Conservation (phyloP, 2,329 filamentous ascomycete species). For the Eutypella sp. region DNA sequence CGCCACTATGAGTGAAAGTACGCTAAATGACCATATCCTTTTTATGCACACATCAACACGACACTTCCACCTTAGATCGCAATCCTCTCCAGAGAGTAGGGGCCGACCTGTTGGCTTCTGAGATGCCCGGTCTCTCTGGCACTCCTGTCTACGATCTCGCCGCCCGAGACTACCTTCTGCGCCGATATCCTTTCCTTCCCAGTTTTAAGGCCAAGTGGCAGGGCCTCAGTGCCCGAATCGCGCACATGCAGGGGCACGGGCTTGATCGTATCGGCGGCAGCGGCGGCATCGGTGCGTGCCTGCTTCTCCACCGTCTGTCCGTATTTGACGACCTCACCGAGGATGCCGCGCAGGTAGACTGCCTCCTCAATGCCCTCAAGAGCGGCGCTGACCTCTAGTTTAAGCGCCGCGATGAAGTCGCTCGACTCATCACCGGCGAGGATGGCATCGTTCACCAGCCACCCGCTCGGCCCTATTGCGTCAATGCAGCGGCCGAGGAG, state of each 20-base stretch:
- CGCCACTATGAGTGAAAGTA: too few species aligned
- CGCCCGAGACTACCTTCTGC: slow-evolving; percentile 60
- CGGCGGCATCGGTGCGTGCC: slow-evolving; percentile 7
- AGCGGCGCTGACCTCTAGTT: slow-evolving; percentile 64
- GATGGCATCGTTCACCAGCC: slow-evolving; percentile 60
- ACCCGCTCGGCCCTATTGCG: slow-evolving; percentile 68
- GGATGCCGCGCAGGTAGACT: slow-evolving; percentile 56
- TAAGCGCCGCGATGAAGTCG: slow-evolving; percentile 61
- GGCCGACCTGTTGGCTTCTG: slow-evolving; percentile 72
- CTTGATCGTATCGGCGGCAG: slow-evolving; percentile 32
- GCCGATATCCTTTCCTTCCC: slow-evolving; percentile 41
- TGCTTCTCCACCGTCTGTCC: slow-evolving; percentile 34
- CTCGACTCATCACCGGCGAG: slow-evolving; percentile 50
- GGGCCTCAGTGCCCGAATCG: slow-evolving; percentile 39
- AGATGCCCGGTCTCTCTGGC: slow-evolving; percentile 71
- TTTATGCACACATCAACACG: too few species aligned
- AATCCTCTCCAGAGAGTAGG: slow-evolving; percentile 79
- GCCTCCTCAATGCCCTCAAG: slow-evolving; percentile 69
- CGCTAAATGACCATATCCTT: too few species aligned
- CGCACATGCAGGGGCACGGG: slow-evolving; percentile 41
- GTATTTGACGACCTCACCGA: slow-evolving; percentile 63
- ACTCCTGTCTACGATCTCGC: slow-evolving; percentile 65
- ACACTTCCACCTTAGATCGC: slow-evolving; percentile 44
- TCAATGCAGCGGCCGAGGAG: slow-evolving; percentile 70
- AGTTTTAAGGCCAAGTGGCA: slow-evolving; percentile 71